Evolutionary conservation across 2,329 filamentous ascomycete species (phyloP).

Genomic region (Penicillium sp.): DNA sequence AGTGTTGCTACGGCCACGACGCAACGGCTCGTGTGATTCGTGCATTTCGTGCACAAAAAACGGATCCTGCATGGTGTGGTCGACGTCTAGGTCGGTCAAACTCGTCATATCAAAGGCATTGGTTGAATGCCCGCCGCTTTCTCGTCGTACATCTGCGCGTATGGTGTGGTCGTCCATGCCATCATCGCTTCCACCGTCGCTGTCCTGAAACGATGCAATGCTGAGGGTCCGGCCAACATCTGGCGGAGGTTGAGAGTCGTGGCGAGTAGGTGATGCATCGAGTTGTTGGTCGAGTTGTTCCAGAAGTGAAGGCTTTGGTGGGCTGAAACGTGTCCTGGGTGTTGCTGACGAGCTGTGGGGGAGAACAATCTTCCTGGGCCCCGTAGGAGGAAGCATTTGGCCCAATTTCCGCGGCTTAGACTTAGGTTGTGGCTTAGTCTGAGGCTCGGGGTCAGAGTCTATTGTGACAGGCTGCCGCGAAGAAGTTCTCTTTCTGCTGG

Average conservation of each 20-base stretch:
- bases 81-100: slow-evolving; percentile 31
- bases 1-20: slow-evolving; percentile 27
- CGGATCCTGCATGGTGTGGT: slow-evolving; percentile 34
- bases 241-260: slow-evolving; percentile 30
- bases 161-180: slow-evolving; percentile 27
- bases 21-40: not conserved
- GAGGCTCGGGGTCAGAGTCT: slow-evolving; percentile 6
- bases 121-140: slow-evolving; percentile 29
- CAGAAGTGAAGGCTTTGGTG: slow-evolving; percentile 41
- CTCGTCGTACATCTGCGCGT: slow-evolving; percentile 22
- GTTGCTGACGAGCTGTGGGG: slow-evolving; percentile 37
- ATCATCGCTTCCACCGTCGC: slow-evolving; percentile 17
- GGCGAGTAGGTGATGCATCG: slow-evolving; percentile 39
- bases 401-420: slow-evolving; percentile 25
- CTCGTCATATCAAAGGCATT: slow-evolving; percentile 36
- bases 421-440: not conserved
- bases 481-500: slow-evolving; percentile 28
- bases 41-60: slow-evolving; percentile 28
- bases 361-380: slow-evolving; percentile 34
- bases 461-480: slow-evolving; percentile 1
- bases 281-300: slow-evolving; percentile 40
- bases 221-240: slow-evolving; percentile 25
- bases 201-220: slow-evolving; percentile 22
- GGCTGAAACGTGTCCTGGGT: slow-evolving; percentile 42
- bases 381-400: slow-evolving; percentile 26